Evolutionary conservation across 768 basidiomycete genomes (phyloP), one percentile per base, ranked within the genome.

Genomic region (Termitomyces sp.): DNA sequence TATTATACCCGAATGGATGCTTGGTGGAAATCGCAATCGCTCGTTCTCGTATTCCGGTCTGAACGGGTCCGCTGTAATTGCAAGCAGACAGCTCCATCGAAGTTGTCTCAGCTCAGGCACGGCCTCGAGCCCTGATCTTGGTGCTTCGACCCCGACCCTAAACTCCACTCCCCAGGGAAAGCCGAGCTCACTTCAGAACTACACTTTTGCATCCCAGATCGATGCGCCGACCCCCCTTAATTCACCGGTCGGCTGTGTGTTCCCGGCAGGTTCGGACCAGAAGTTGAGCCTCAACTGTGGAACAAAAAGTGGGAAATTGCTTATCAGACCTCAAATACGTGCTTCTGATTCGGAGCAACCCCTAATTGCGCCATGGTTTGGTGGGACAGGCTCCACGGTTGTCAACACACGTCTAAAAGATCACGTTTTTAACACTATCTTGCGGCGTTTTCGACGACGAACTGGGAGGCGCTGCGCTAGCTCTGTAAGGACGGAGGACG

Each of bases 321-420:
- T 62, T 39, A 60, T 64, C 41, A 75, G 73, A 22, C 78, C 77
- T 4, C 68, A 66, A 22, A 64, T 82, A 9, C 70, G 75, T 9
- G 61, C 74, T 5, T 80, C 77, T 60, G 66, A 65, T 59, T 79
- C 79, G 18, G 79, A 81, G 44, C 68, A 71, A 50, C 57, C 62
- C 5, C 59, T 73, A n/a, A 72, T 68, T 8, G 64, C 64, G 3
- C 80, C 80, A 47, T 82, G 81, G 77, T 94, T 94, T 63, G 92
- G 89, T 34, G 96, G 95, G 3, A 90, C 88, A 2, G 96, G 96
- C 1, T 92, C 90, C 15, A 98, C 97, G 5, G 82, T 87, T 54
- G 94, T 98, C 59, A 98, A 99, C 70, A 93, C 90, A 39, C 91
- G 85, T 69, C 76, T 99, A 57, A 95, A 94, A 72, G 94, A 98